Evolutionary conservation across 2,329 filamentous ascomycete species (phyloP), one percentile per base, ranked within the genome.

Genomic region (Claviceps capensis): DNA sequence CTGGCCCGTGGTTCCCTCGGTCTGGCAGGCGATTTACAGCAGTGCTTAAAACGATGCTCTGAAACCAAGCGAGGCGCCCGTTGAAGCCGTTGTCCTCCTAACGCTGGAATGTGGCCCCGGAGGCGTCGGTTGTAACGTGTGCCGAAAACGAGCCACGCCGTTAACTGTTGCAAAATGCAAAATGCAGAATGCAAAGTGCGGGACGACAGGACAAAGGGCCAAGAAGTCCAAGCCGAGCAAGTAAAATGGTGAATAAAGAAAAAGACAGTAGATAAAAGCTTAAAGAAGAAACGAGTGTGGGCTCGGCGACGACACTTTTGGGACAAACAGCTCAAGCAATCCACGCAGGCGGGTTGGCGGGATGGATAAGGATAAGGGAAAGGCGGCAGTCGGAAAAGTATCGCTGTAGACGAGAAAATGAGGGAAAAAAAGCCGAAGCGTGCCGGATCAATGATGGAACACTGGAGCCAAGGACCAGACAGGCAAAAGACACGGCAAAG

Each of bases 71-170:
- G 22, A 42, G 5, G 43, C 22, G 43, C 23, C 50, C 30, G 17
- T 30, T 43, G 36, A 23, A 23, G 17, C 47, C 41, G 43, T 36
- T 16, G 17, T 36, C 50, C 38, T 37, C 37, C 45, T 43, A 22
- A 41, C 26, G 40, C 44, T 48, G 50, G 40, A 52, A 52, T 52
- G 46, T 38, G 45, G 40, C 42, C 19, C 22, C 38, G 34, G 38
- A 17, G 30, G 8, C 19, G 48, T 23, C 41, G 16, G 30, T 23
- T 16, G 43, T 17, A 26, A 34, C 30, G 9, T 34, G 30, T 11
- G 9, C 30, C 3, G 9, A 34, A 6, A 47, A 26, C 44, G 16
- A 34, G 44, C 11, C 23, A 37, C 38, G 42, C 26, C 17, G 42
- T 49, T 16, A 4, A 34, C 30, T 34, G 9, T 34, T 34, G 30